phyloP scores from a whole-genome alignment of 257 asterid species.

The Petunia secreta region DNA sequence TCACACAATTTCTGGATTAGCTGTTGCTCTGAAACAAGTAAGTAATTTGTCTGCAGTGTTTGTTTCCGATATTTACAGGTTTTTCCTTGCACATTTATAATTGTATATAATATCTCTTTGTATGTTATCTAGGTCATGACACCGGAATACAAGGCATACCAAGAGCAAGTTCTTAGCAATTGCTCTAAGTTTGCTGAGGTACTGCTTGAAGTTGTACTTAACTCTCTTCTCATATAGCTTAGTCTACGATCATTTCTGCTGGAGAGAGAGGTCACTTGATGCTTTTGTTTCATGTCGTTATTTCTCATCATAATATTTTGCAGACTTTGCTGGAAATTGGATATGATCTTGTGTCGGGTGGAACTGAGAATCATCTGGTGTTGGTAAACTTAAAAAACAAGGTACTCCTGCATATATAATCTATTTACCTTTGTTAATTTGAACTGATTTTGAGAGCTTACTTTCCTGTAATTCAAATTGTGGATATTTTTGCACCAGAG shows the following conservation, averaged over 20 bases:
- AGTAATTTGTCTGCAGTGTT: slow-evolving; percentile 50
- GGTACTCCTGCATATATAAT: slow-evolving; percentile 42
- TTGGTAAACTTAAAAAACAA: slow-evolving; percentile 78
- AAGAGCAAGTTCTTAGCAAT: slow-evolving; percentile 86
- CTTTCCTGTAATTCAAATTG: slow-evolving; percentile 12
- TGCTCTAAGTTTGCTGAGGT: slow-evolving; percentile 96
- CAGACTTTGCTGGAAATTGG: slow-evolving; percentile 77
- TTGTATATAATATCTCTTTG: slow-evolving; percentile 24
- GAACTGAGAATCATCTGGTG: slow-evolving; percentile 97
- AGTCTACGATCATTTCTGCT: neutral
- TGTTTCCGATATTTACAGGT: slow-evolving; percentile 17
- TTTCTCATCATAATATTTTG: slow-evolving; percentile 23
- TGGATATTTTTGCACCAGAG: neutral
- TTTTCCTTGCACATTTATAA: neutral
- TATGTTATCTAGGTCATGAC: slow-evolving; percentile 69
- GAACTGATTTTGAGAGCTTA: neutral
- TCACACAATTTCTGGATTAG: slow-evolving; percentile 94
- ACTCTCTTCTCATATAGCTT: neutral
- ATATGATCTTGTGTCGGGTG: slow-evolving; percentile 92
- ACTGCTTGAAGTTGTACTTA: slow-evolving; percentile 23
- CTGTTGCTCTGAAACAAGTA: slow-evolving; percentile 96
- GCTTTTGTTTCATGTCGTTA: slow-evolving; percentile 17
- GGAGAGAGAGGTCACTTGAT: slow-evolving; percentile 3
- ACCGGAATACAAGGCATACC: slow-evolving; percentile 90
- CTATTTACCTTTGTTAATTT: neutral